A percentile compares a stretch with the other conserved stretches of the same genome.
Conservation (phyloP, 2,329 filamentous ascomycete genomes). For the Paraphoma chrysanthemicola region DNA sequence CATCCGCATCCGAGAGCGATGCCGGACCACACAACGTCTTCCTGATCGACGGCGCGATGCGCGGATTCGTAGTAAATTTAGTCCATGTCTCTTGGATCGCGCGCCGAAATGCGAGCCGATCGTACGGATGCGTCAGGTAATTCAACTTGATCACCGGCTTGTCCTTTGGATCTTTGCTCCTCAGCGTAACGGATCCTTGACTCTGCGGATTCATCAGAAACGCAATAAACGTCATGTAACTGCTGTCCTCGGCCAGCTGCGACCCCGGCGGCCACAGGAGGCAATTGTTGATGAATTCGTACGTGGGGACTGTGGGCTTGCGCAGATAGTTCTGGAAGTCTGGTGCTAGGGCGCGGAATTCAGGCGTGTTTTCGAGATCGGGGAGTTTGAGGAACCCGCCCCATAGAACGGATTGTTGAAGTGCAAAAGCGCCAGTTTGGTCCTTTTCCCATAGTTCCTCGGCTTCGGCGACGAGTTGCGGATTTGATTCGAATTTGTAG, state of each 20-base stretch:
- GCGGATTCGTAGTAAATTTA: constrained; percentile 55
- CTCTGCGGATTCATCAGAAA: constrained; percentile 62
- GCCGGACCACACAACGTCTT: constrained; percentile 52
- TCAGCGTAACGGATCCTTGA: constrained; percentile 59
- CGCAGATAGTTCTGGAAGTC: constrained; percentile 54
- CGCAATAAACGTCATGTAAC: constrained; percentile 34
- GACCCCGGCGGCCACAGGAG: constrained; percentile 34
- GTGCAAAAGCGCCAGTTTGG: constrained; percentile 33
- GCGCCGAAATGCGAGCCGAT: constrained; percentile 49
- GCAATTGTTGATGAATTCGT: constrained; percentile 56
- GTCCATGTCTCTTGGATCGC: constrained; percentile 49
- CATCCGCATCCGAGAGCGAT: constrained; percentile 58
- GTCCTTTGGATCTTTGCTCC: constrained; percentile 59
- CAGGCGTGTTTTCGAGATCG: constrained; percentile 46
- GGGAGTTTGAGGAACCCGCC: constrained; percentile 62
- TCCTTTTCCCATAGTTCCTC: constrained; percentile 53
- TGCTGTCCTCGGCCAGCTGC: constrained; percentile 41
- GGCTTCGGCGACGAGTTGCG: constrained; percentile 49
- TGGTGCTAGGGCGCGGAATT: constrained; percentile 55
- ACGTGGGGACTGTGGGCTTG: constrained; percentile 62
- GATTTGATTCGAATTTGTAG: constrained; percentile 48
- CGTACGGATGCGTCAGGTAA: constrained; percentile 62
- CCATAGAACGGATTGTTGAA: constrained; percentile 57
- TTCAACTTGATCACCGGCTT: constrained; percentile 62
- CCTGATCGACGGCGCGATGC: constrained; percentile 58